Percentiles rank a stretch among this genome's conserved stretches.
Evolutionary conservation across 2,329 filamentous ascomycete genomes (phyloP).

Genomic region (Venturia oleaginea): DNA sequence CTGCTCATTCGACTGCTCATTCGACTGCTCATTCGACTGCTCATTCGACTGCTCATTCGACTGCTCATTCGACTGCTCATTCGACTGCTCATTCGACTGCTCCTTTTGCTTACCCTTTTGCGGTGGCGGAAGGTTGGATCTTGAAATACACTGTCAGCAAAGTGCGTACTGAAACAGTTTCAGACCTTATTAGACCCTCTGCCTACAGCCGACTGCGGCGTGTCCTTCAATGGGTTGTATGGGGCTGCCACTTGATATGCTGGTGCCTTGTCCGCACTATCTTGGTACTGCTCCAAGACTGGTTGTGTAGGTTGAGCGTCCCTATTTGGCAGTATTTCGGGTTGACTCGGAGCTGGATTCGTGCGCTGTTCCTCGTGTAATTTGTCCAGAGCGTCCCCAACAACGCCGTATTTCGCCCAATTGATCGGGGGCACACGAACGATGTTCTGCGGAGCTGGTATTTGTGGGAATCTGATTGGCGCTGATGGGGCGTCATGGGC

Average conservation of each 20-base stretch:
- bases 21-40: no score
- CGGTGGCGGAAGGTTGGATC: no score
- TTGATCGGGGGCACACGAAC: conserved; percentile 84
- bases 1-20: no score
- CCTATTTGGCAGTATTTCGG: conserved; percentile 4
- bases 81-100: no score
- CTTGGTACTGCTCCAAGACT: neutral
- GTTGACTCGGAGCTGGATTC: conserved; percentile 43
- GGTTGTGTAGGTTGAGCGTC: neutral
- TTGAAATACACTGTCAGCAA: neutral
- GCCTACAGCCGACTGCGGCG: neutral
- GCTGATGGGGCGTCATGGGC: neutral
- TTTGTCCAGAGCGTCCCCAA: conserved; percentile 74
- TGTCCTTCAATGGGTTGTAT: conserved; percentile 6
- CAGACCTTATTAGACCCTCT: neutral
- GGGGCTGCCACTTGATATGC: conserved; percentile 4
- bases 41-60: no score
- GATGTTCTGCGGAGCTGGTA: conserved; percentile 73
- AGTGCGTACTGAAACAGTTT: neutral
- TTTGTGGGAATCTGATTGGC: conserved; percentile 44
- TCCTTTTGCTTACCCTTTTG: no score
- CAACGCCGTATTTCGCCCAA: conserved; percentile 90
- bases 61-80: no score
- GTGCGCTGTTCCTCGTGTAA: conserved; percentile 71
- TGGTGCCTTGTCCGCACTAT: neutral